Evolutionary conservation across 331 rosid species (phyloP).

Genomic region (Quercus lobata): DNA sequence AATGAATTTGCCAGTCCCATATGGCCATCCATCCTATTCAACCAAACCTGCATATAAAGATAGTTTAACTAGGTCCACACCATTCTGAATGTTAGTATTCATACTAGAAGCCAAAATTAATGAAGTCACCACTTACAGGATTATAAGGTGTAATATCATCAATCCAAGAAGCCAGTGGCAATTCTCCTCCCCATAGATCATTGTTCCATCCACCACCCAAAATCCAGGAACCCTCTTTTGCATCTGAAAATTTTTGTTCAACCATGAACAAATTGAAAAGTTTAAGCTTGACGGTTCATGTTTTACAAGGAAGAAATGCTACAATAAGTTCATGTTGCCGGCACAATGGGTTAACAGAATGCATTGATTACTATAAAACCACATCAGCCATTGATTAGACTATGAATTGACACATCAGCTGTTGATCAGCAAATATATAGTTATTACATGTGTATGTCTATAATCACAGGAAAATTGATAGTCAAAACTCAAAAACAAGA

Average conservation of each 20-base stretch:
- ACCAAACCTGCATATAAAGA: conserved; percentile 56
- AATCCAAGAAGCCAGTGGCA: conserved; percentile 77
- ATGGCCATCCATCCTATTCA: conserved; percentile 83
- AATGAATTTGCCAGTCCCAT: conserved; percentile 73
- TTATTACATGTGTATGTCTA: background rate
- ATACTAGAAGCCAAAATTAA: background rate
- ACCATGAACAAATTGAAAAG: background rate
- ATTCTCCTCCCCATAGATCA: conserved; percentile 86
- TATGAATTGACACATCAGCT: too few relatives aligned
- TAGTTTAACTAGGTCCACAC: conserved; percentile 21
- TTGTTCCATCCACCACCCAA: conserved; percentile 98
- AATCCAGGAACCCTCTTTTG: conserved; percentile 75
- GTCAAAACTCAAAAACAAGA: conserved; percentile 9
- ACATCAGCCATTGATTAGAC: too few relatives aligned
- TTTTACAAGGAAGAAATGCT: background rate
- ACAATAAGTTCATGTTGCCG: background rate
- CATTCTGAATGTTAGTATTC: background rate
- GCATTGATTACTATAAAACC: too few relatives aligned
- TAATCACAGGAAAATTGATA: background rate
- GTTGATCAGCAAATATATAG: background rate
- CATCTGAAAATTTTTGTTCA: conserved; percentile 32
- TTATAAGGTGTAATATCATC: conserved; percentile 60
- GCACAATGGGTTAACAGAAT: too few relatives aligned
- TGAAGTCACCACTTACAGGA: conserved; percentile 58
- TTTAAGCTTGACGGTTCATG: background rate